Percentiles rank a stretch among this genome's conserved stretches.
phyloP scores from a whole-genome alignment of 768 basidiomycete genomes.

The Mycena venus region DNA sequence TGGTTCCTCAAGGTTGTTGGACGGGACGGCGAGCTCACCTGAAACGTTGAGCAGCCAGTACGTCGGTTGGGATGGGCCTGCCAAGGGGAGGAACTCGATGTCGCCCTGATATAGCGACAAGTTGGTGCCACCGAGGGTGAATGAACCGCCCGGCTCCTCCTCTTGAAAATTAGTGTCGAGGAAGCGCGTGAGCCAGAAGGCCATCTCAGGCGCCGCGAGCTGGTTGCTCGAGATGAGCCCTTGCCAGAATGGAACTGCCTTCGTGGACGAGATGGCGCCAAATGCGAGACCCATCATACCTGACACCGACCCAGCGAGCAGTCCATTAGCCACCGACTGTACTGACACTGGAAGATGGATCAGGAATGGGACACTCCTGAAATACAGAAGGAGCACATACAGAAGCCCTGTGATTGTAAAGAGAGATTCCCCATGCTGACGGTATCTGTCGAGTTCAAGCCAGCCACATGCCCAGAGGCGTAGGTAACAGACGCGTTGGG shows the following conservation, averaged over 20 bases:
- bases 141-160: slow-evolving; percentile 71
- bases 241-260: slow-evolving; percentile 76
- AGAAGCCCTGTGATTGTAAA: slow-evolving; percentile 65
- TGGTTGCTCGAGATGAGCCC: slow-evolving; percentile 56
- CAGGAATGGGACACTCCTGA: not conserved
- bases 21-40: slow-evolving; percentile 45
- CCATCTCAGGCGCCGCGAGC: slow-evolving; percentile 67
- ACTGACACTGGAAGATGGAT: slow-evolving; percentile 67
- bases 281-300: slow-evolving; percentile 88
- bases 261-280: slow-evolving; percentile 66
- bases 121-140: slow-evolving; percentile 81
- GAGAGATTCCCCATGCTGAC: slow-evolving; percentile 77
- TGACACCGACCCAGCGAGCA: slow-evolving; percentile 66
- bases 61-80: slow-evolving; percentile 47
- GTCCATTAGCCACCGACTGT: slow-evolving; percentile 55
- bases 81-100: slow-evolving; percentile 76
- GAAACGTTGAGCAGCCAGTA: slow-evolving; percentile 77
- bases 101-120: slow-evolving; percentile 73
- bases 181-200: slow-evolving; percentile 74
- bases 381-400: slow-evolving; percentile 49
- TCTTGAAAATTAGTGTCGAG: slow-evolving; percentile 42
- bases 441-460: slow-evolving; percentile 68
- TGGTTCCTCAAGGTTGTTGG: not conserved
- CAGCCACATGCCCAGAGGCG: slow-evolving; percentile 78
- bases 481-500: slow-evolving; percentile 61